Evolutionary conservation across 2,329 filamentous ascomycete species (phyloP).

Genomic region (Trichoderma brevicompactum): DNA sequence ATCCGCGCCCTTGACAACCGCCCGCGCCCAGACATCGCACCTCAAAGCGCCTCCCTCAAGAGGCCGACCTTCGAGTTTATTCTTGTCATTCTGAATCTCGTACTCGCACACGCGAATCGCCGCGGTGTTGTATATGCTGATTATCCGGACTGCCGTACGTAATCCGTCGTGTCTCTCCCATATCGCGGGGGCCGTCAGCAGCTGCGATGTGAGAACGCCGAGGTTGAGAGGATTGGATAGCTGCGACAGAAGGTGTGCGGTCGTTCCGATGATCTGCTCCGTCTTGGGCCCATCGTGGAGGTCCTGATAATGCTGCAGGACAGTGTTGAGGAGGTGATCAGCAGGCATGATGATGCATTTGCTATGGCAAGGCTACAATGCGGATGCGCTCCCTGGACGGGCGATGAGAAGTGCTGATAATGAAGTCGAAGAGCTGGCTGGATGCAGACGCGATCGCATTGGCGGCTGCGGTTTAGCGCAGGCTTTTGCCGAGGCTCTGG

Average conservation of each 20-base stretch:
- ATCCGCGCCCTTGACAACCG: constrained; percentile 61
- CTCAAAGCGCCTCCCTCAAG: constrained; percentile 50
- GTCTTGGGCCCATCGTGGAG: constrained; percentile 55
- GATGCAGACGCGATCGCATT: constrained; percentile 18
- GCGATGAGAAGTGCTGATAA: background rate
- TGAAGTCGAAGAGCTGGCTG: constrained; percentile 14
- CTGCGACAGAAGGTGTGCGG: constrained; percentile 67
- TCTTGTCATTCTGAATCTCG: constrained; percentile 47
- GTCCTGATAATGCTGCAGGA: constrained; percentile 64
- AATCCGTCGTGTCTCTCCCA: constrained; percentile 67
- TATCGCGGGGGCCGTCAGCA: constrained; percentile 72
- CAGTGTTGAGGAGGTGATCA: constrained; percentile 68
- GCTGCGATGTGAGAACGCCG: constrained; percentile 71
- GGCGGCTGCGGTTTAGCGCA: constrained; percentile 14
- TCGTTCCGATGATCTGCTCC: constrained; percentile 66
- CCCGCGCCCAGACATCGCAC: constrained; percentile 60
- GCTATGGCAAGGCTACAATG: constrained; percentile 19
- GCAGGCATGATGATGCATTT: constrained; percentile 58
- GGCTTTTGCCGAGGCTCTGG: constrained; percentile 38
- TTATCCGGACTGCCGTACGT: constrained; percentile 65
- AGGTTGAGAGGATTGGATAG: constrained; percentile 78
- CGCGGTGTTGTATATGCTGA: constrained; percentile 74
- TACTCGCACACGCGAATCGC: constrained; percentile 58
- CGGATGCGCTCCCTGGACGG: background rate
- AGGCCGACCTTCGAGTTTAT: constrained; percentile 30